Percentiles rank a stretch among this genome's conserved stretches.
These are phyloP conservation scores for Brettanomyces bruxellensis DNA, from an alignment of 805 yeast species.

Conservation along the genomic window DNA sequence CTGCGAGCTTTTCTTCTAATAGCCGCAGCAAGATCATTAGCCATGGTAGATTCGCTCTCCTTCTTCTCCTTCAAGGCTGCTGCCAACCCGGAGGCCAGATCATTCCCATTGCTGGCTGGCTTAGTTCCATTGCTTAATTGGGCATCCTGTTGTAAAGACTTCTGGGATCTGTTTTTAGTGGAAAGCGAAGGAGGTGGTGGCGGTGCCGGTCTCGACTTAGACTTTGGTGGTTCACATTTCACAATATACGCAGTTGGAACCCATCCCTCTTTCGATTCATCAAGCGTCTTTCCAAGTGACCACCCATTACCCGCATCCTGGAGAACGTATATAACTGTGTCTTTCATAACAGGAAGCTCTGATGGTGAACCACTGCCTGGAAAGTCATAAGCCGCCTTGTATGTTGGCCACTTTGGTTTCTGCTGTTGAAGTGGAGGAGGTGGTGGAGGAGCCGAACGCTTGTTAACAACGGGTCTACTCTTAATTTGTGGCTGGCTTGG, in stretches of 20 bases:
- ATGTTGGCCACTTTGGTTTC: conserved; percentile 65
- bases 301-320: conserved; percentile 82
- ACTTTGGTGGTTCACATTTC: conserved; percentile 42
- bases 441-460: conserved; percentile 45
- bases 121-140: neutral
- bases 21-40: conserved; percentile 87
- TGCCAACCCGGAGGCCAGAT: conserved; percentile 45
- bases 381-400: conserved; percentile 79
- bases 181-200: conserved; percentile 32
- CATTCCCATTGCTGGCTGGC: conserved; percentile 10
- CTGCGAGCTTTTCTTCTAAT: conserved; percentile 68
- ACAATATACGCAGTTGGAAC: conserved; percentile 89
- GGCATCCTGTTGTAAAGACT: neutral
- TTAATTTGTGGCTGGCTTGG: neutral
- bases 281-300: conserved; percentile 80
- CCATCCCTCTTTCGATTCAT: conserved; percentile 87
- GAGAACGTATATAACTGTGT: conserved; percentile 62
- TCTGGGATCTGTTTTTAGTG: conserved; percentile 14
- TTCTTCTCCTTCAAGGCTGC: conserved; percentile 59
- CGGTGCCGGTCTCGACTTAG: conserved; percentile 14
- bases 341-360: conserved; percentile 69
- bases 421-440: conserved; percentile 68
- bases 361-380: conserved; percentile 80
- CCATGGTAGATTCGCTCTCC: conserved; percentile 51
- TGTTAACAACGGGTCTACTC: neutral